A percentile compares a stretch with the other conserved stretches of the same genome.
Conservation (phyloP, 176 grass and related monocot genomes). For the Zea luxurians region DNA sequence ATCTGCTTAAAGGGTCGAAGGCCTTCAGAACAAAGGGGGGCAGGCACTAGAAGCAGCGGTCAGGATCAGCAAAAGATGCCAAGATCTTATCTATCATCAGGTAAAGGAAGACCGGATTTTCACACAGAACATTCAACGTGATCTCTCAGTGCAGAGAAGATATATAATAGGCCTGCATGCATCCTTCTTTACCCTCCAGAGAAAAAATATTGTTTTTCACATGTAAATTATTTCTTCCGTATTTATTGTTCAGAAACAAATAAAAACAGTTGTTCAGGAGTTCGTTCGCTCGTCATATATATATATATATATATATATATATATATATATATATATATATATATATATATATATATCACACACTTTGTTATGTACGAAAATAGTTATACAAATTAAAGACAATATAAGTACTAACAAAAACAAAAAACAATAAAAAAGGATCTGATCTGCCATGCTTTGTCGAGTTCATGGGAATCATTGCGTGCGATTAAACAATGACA, state of each 20-base stretch:
- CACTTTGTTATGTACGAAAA: too few relatives aligned
- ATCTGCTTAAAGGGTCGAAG: constrained; percentile 41
- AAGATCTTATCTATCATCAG: constrained; percentile 33
- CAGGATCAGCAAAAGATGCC: constrained; percentile 48
- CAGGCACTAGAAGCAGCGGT: constrained; percentile 41
- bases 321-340: not conserved
- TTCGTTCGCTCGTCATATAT: not conserved
- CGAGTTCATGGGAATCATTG: constrained; percentile 35
- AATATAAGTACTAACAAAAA: not conserved
- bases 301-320: not conserved
- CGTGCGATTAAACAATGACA: constrained; percentile 50
- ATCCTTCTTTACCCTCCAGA: constrained; percentile 33
- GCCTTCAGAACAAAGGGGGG: not conserved
- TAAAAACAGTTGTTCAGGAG: not conserved
- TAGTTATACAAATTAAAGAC: not conserved
- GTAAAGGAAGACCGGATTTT: constrained; percentile 39
- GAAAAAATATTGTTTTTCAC: not conserved
- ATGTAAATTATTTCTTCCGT: not conserved
- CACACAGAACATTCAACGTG: constrained; percentile 26
- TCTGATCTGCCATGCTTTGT: constrained; percentile 39
- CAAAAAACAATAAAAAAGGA: not conserved
- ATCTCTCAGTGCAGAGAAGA: constrained; percentile 30
- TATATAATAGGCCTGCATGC: constrained; percentile 34
- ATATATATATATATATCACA: too few relatives aligned
- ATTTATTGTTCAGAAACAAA: not conserved